Conservation (phyloP, 805 yeast genomes). For the Saccharomycopsis vini region DNA sequence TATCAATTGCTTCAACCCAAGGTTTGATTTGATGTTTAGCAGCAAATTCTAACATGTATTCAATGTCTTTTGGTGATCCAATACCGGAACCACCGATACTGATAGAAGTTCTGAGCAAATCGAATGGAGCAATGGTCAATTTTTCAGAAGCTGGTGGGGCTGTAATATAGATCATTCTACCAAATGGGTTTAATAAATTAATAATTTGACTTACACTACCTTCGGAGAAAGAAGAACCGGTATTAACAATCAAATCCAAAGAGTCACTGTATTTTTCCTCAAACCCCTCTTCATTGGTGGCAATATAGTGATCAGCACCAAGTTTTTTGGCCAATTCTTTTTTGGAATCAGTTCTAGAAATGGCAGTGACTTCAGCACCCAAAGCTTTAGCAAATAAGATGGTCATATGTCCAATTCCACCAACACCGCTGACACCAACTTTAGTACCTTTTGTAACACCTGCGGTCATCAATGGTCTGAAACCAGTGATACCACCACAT, state of each 20-base stretch:
- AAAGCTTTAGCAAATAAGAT: conserved; percentile 50
- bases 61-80: conserved; percentile 57
- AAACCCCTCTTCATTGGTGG: conserved; percentile 36
- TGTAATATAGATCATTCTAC: conserved; percentile 24
- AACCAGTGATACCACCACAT: conserved; percentile 51
- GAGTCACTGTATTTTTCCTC: conserved; percentile 23
- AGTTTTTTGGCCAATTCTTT: conserved; percentile 42
- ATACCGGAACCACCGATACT: conserved; percentile 27
- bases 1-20: conserved; percentile 53
- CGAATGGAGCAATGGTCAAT: conserved; percentile 2
- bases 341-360: conserved; percentile 43
- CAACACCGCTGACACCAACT: conserved; percentile 56
- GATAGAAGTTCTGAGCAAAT: neutral
- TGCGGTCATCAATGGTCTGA: conserved; percentile 42
- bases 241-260: conserved; percentile 45
- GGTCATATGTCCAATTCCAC: conserved; percentile 61
- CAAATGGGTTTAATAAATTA: conserved; percentile 22
- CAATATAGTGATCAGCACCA: conserved; percentile 48
- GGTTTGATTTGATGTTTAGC: conserved; percentile 48
- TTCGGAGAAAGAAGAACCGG: conserved; percentile 42
- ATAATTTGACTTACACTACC: too few relatives aligned
- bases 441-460: conserved; percentile 32
- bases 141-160: conserved; percentile 7
- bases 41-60: conserved; percentile 58
- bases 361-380: conserved; percentile 53